Evolutionary conservation across 192 early-diverging fungal genomes (phyloP), one percentile per base, ranked within the genome.

Genomic region (Thamnidium elegans): DNA sequence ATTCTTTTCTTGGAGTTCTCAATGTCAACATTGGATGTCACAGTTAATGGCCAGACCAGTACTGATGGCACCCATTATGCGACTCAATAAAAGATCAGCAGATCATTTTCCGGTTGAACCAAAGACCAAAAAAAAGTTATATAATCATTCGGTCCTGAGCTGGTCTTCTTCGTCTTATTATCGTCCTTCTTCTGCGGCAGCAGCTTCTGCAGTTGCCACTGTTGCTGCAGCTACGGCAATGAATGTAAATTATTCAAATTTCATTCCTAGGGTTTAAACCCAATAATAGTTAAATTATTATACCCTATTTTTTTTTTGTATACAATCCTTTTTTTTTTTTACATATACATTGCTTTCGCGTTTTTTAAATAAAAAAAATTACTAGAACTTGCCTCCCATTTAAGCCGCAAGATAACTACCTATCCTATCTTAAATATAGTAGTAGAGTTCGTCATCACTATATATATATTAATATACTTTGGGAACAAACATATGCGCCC

Each of bases 1-100:
- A 55, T 95, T 90, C 74, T 80, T 80, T 63, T 76, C 80, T 45
- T 95, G 93, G 93, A 53, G 50, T 14, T 50, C 31, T 8, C 68
- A 70, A 58, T 70, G 68, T 31, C 62, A 70, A 64, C 60, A 70
- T 51, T 70, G 68, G 68, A 58, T 44, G 13, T 15, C n/a, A 46
- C 58, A 59, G 36, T 48, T 9, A 15, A 48, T 48, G 46, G 6
- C 46, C 0, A 19, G 15, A 14, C 13, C 46, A 7, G 15, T 48
- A 2, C 13, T 48, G 44, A 45, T 15, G 17, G 15, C 14, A 19
- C 13, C 15, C 4, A 5, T 48, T 0, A 48, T 48, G 8, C 3
- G 46, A 15, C 11, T 19, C 11, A 19, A 17, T 19, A 48, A 48
- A 48, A 0, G 46, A 48, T 48, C 46, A 13, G 46, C 15, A 48